These are phyloP conservation scores for Acorus gramineus DNA, from an alignment of 106 monocot genomes.

Conservation along the genomic window DNA sequence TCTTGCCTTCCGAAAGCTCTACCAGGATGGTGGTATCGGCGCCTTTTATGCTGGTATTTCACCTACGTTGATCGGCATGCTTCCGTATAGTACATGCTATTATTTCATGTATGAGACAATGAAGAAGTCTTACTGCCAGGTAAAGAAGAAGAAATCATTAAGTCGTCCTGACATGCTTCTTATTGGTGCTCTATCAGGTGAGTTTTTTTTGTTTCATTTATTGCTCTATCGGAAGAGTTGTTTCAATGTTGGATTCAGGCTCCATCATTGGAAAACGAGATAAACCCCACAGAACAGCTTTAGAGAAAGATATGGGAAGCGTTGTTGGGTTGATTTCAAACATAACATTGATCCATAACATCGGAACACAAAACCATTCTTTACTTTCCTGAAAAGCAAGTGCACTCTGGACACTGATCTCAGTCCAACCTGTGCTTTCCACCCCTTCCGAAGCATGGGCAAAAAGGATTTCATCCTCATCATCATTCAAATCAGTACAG, in stretches of 20 bases:
- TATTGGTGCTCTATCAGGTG: constrained; percentile 86
- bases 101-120: constrained; percentile 93
- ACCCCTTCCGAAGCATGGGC: constrained; percentile 35
- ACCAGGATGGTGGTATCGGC: constrained; percentile 47
- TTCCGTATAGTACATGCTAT: constrained; percentile 96
- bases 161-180: constrained; percentile 63
- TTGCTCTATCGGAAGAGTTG: constrained; percentile 10
- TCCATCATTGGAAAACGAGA: constrained; percentile 71
- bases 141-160: constrained; percentile 55
- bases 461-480: constrained; percentile 52
- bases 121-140: constrained; percentile 64
- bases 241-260: constrained; percentile 14
- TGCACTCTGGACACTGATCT: constrained; percentile 51
- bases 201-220: neutral
- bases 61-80: constrained; percentile 87
- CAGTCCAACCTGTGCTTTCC: constrained; percentile 55
- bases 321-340: constrained; percentile 45
- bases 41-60: constrained; percentile 80
- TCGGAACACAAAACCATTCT: constrained; percentile 73
- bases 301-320: constrained; percentile 75
- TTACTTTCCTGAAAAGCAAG: constrained; percentile 39
- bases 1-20: constrained; percentile 62
- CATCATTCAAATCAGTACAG: constrained; percentile 21
- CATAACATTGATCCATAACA: constrained; percentile 72
- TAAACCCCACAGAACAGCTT: constrained; percentile 76